Conservation (phyloP, 2,329 filamentous ascomycete genomes). For the Endoconidiophora polonica region DNA sequence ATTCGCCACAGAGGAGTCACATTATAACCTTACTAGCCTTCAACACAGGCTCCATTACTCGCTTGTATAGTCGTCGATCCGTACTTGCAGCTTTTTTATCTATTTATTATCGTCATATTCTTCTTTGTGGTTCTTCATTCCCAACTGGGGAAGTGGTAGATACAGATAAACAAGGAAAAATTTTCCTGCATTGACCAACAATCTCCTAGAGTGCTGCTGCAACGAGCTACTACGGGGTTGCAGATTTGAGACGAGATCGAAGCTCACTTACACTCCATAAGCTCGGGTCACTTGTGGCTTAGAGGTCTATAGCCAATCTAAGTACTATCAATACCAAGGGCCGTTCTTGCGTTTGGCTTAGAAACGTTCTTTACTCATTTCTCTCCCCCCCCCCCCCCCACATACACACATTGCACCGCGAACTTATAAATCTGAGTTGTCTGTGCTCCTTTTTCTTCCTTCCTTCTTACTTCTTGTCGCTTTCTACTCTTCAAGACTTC, state of each 20-base stretch:
- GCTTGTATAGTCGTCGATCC: no score
- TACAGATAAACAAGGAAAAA: slow-evolving; percentile 3
- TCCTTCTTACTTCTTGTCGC: slow-evolving; percentile 5
- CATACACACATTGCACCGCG: no score
- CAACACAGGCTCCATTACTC: not conserved
- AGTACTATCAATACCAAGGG: not conserved
- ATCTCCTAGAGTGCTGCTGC: no score
- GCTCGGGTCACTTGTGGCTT: slow-evolving; percentile 3
- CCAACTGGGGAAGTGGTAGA: not conserved
- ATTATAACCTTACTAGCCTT: not conserved
- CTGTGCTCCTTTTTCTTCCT: not conserved
- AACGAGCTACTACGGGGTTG: no score
- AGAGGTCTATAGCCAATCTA: not conserved
- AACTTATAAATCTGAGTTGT: slow-evolving; percentile 1
- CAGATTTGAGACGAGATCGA: not conserved
- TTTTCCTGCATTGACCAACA: slow-evolving; percentile 11
- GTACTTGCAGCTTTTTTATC: not conserved
- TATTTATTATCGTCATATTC: no score
- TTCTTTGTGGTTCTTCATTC: not conserved
- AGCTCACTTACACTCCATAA: slow-evolving; percentile 4
- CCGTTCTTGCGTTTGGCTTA: not conserved
- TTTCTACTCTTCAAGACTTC: not conserved
- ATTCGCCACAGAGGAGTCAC: slow-evolving; percentile 4
- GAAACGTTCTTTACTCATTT: no score
- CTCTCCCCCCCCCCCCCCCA: no score